phyloP scores from a whole-genome alignment of 345 rosid species.

The Euclidium syriacum region DNA sequence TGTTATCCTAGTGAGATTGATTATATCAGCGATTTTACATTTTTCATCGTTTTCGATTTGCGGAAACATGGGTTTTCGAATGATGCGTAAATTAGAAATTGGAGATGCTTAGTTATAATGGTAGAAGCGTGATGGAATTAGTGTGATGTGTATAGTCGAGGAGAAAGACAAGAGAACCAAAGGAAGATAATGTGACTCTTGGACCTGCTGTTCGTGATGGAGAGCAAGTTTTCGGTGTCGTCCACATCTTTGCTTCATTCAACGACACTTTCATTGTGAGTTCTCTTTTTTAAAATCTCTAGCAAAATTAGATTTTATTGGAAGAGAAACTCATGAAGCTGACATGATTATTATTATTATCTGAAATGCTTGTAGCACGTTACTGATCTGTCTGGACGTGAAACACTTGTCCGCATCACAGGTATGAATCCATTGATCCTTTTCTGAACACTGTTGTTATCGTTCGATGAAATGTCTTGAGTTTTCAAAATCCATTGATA shows the following conservation, averaged over 20 bases:
- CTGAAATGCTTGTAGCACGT: slow-evolving; percentile 53
- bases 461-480: not conserved
- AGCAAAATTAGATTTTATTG: not conserved
- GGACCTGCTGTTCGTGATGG: slow-evolving; percentile 80
- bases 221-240: slow-evolving; percentile 79
- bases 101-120: no score
- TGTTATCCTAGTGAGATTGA: not conserved
- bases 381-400: slow-evolving; percentile 88
- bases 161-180: slow-evolving; percentile 73
- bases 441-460: not conserved
- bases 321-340: no score
- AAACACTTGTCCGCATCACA: slow-evolving; percentile 85
- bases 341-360: not conserved
- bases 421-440: slow-evolving; percentile 36
- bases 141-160: slow-evolving; percentile 43
- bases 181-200: slow-evolving; percentile 76
- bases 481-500: not conserved
- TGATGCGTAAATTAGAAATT: not conserved
- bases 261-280: slow-evolving; percentile 90
- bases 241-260: slow-evolving; percentile 83
- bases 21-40: not conserved
- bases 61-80: not conserved
- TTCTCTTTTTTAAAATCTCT: not conserved
- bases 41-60: not conserved
- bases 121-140: not conserved